Percentiles rank a stretch among this genome's conserved stretches.
Evolutionary conservation across 768 basidiomycete species (phyloP).

Genomic region (Suillus placidus): DNA sequence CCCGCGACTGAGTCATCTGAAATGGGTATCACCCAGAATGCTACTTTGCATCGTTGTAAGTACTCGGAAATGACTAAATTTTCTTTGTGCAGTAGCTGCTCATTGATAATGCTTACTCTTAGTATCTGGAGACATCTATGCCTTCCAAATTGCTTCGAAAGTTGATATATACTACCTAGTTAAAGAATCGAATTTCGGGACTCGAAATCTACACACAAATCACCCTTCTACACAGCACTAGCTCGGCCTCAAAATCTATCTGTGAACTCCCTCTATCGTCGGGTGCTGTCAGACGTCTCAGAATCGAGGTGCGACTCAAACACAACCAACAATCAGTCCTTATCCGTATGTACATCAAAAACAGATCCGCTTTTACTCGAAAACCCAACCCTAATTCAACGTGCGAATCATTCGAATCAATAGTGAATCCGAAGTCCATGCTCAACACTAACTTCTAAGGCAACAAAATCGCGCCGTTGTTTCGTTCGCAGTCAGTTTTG

Average conservation of each 20-base stretch:
- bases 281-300: too few species aligned
- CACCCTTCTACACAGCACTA: background rate
- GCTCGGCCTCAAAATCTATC: background rate
- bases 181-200: background rate
- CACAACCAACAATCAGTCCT: too few species aligned
- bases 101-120: background rate
- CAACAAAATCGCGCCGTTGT: too few species aligned
- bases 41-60: background rate
- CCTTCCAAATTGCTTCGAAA: background rate
- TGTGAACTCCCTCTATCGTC: background rate
- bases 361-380: too few species aligned
- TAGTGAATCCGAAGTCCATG: too few species aligned
- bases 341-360: too few species aligned
- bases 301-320: too few species aligned
- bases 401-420: too few species aligned
- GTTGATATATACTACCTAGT: background rate
- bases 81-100: background rate
- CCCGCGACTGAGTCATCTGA: background rate
- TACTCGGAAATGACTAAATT: background rate
- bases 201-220: background rate
- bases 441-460: too few species aligned
- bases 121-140: background rate
- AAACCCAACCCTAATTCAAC: too few species aligned
- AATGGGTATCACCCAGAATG: background rate
- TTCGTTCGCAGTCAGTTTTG: too few species aligned